Evolutionary conservation across 1,284 basidiomycete genomes (phyloP).

Genomic region (Sanghuangporus sanghuang): DNA sequence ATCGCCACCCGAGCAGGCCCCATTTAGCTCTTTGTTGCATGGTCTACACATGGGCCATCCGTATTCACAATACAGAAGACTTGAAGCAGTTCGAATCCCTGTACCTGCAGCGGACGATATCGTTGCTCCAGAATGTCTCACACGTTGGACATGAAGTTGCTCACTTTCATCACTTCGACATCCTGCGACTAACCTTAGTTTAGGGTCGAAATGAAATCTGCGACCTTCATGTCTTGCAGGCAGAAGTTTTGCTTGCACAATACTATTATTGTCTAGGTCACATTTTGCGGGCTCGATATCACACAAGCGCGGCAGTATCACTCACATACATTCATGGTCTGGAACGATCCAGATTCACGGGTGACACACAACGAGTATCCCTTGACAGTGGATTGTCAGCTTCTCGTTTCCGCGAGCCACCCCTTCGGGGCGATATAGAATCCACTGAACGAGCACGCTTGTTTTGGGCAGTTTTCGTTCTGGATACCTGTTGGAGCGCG

Average conservation of each 20-base stretch:
- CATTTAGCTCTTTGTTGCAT: constrained; percentile 41
- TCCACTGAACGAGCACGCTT: constrained; percentile 59
- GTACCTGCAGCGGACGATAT: constrained; percentile 40
- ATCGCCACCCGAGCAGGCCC: constrained; percentile 37
- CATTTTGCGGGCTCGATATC: constrained; percentile 37
- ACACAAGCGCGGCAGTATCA: constrained; percentile 35
- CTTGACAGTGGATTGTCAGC: neutral
- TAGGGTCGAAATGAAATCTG: neutral
- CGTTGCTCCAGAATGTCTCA: constrained; percentile 29
- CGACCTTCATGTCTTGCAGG: constrained; percentile 46
- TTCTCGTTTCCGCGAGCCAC: constrained; percentile 12
- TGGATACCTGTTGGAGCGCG: constrained; percentile 61
- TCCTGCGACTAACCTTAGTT: neutral
- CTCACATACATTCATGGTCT: constrained; percentile 32
- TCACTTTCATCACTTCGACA: neutral
- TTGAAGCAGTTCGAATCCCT: constrained; percentile 29
- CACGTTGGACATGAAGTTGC: constrained; percentile 32
- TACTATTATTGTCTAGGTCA: constrained; percentile 45
- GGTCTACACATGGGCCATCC: constrained; percentile 45
- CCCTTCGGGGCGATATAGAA: constrained; percentile 36
- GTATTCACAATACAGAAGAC: constrained; percentile 29
- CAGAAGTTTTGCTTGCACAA: constrained; percentile 48
- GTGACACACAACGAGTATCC: neutral
- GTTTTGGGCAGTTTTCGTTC: constrained; percentile 67
- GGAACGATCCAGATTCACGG: constrained; percentile 26